Conservation (phyloP, 345 rosid species). For the Sonneratia alba region DNA sequence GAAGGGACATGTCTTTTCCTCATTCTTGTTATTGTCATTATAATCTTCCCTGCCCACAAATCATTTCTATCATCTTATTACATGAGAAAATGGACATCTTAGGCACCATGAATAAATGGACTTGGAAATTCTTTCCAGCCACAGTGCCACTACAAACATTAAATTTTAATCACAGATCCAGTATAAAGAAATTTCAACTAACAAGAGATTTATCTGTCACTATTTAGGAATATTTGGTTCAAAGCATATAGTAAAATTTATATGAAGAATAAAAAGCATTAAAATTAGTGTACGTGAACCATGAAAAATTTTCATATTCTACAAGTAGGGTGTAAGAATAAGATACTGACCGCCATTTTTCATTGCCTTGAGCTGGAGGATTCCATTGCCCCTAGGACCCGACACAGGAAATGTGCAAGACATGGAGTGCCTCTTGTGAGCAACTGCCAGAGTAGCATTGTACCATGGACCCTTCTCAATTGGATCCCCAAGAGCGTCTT, state of each 20-base stretch:
- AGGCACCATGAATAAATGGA: not conserved
- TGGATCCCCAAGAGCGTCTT: constrained; percentile 85
- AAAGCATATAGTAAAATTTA: not conserved
- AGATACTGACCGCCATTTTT: constrained; percentile 50
- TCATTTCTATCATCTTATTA: not conserved
- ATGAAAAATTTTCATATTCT: no score
- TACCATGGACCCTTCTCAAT: constrained; percentile 94
- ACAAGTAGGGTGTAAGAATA: not conserved
- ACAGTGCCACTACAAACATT: not conserved
- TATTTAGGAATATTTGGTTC: not conserved
- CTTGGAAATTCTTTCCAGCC: not conserved
- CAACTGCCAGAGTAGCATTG: constrained; percentile 85
- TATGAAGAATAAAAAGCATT: not conserved
- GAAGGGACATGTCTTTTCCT: not conserved
- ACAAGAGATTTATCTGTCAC: not conserved
- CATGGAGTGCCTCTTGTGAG: constrained; percentile 75
- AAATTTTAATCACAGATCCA: not conserved
- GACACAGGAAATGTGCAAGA: constrained; percentile 92
- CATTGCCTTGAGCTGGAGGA: constrained; percentile 79
- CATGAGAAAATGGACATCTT: not conserved
- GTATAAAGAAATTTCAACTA: not conserved
- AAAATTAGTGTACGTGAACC: not conserved
- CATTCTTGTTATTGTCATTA: not conserved
- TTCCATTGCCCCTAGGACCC: constrained; percentile 68
- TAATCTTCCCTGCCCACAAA: not conserved